A percentile compares a stretch with the other conserved stretches of the same genome.
Evolutionary conservation across 495 filamentous ascomycete genomes (phyloP).

Genomic region (Bacidia gigantensis): DNA sequence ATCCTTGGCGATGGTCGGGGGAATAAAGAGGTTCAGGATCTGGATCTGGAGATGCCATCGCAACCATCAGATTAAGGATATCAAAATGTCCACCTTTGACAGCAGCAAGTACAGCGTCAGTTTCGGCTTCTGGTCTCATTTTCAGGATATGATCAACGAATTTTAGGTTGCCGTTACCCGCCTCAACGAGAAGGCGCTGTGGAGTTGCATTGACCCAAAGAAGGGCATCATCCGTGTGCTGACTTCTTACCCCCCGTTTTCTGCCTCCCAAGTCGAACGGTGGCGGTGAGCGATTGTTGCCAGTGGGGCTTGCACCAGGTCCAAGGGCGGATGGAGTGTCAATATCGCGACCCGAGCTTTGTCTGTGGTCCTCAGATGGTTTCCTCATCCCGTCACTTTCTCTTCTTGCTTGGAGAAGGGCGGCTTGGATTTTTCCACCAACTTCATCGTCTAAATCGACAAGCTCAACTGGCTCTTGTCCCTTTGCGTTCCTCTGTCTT

Average conservation of each 20-base stretch:
- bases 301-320: conserved; percentile 55
- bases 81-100: conserved; percentile 85
- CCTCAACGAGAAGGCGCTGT: conserved; percentile 66
- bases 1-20: conserved; percentile 32
- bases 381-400: conserved; percentile 34
- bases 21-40: conserved; percentile 54
- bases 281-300: conserved; percentile 36
- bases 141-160: conserved; percentile 69
- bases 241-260: conserved; percentile 43
- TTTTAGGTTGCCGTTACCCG: conserved; percentile 67
- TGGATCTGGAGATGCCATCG: conserved; percentile 61
- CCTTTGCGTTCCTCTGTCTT: conserved; percentile 69
- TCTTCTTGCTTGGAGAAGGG: conserved; percentile 33
- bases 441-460: conserved; percentile 57
- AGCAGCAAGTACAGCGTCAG: conserved; percentile 74
- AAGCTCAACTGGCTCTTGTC: conserved; percentile 75
- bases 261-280: conserved; percentile 29
- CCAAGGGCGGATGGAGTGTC: conserved; percentile 50
- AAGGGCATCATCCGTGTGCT: conserved; percentile 46
- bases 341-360: conserved; percentile 29
- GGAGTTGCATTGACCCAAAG: conserved; percentile 47
- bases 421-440: conserved; percentile 40
- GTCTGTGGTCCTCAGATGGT: conserved; percentile 49
- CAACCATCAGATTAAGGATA: conserved; percentile 72
- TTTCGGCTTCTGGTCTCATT: conserved; percentile 61